Percentiles rank a stretch among this genome's conserved stretches.
Evolutionary conservation across 2,329 filamentous ascomycete genomes (phyloP).

Genomic region (Zymoseptoria crescenta): DNA sequence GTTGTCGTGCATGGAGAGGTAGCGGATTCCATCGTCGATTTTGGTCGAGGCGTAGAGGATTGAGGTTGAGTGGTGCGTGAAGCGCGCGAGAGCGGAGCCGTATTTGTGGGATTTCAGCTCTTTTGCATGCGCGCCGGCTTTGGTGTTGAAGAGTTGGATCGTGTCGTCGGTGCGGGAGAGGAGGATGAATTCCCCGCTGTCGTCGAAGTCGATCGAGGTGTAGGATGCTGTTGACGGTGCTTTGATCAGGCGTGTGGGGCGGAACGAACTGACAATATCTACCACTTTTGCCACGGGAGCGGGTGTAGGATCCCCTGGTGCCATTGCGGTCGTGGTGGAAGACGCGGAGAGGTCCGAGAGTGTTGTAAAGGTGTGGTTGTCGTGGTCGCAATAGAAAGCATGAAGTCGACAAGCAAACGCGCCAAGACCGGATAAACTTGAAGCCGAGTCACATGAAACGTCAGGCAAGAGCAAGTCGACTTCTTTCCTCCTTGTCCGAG

Average conservation of each 20-base stretch:
- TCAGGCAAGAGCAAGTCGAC: too few species aligned
- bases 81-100: conserved; percentile 85
- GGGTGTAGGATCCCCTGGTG: conserved; percentile 13
- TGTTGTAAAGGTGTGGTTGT: conserved; percentile 1
- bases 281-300: conserved; percentile 52
- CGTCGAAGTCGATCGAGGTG: conserved; percentile 92
- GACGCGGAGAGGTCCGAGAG: too few species aligned
- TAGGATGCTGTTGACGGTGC: conserved; percentile 51
- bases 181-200: conserved; percentile 86
- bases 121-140: conserved; percentile 83
- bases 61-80: conserved; percentile 83
- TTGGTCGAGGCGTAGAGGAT: conserved; percentile 96
- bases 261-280: conserved; percentile 69
- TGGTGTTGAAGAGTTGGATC: conserved; percentile 90
- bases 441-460: not conserved
- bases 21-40: conserved; percentile 81
- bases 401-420: not conserved
- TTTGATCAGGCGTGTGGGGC: conserved; percentile 55
- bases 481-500: too few species aligned
- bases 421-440: not conserved
- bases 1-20: conserved; percentile 88
- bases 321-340: conserved; percentile 13
- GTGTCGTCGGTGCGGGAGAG: conserved; percentile 90
- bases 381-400: not conserved
- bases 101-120: conserved; percentile 93